Conservation (phyloP, 768 basidiomycete species). For the Boletus coccyginus region DNA sequence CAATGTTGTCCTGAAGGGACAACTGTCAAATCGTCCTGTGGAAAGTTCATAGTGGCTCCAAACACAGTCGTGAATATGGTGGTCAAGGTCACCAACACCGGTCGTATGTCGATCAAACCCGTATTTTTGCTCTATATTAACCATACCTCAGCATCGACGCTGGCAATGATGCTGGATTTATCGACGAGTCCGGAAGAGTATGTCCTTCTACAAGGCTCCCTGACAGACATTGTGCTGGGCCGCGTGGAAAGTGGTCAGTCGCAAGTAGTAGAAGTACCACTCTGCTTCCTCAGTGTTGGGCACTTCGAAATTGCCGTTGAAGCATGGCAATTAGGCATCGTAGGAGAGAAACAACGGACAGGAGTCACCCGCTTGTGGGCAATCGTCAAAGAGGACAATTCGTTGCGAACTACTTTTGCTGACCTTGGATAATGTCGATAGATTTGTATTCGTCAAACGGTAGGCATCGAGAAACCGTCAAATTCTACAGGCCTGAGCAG, state of each 20-base stretch:
- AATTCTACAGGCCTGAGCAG: not conserved
- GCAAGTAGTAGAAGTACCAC: constrained; percentile 47
- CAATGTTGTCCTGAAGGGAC: constrained; percentile 26
- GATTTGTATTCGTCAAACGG: not conserved
- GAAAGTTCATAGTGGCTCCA: constrained; percentile 49
- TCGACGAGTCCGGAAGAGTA: constrained; percentile 59
- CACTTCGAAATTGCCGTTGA: constrained; percentile 50
- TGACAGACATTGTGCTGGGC: constrained; percentile 61
- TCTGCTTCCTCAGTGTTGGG: constrained; percentile 76
- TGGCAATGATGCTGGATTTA: constrained; percentile 53
- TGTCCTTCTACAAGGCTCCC: constrained; percentile 66
- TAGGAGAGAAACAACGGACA: constrained; percentile 14
- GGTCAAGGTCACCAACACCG: constrained; percentile 59
- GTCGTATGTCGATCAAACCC: constrained; percentile 46
- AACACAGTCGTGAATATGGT: constrained; percentile 66
- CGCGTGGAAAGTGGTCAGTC: constrained; percentile 55
- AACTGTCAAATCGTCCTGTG: constrained; percentile 20
- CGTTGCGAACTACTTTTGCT: not conserved
- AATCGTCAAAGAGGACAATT: constrained; percentile 13
- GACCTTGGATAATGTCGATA: not conserved
- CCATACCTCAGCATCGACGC: constrained; percentile 42
- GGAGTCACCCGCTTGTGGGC: constrained; percentile 21
- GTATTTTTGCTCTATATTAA: constrained; percentile 6
- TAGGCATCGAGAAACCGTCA: not conserved
- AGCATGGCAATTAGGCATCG: constrained; percentile 27